Base-by-base conservation (phyloP, 768 basidiomycete species). In the Coprinopsis cinerea region DNA sequence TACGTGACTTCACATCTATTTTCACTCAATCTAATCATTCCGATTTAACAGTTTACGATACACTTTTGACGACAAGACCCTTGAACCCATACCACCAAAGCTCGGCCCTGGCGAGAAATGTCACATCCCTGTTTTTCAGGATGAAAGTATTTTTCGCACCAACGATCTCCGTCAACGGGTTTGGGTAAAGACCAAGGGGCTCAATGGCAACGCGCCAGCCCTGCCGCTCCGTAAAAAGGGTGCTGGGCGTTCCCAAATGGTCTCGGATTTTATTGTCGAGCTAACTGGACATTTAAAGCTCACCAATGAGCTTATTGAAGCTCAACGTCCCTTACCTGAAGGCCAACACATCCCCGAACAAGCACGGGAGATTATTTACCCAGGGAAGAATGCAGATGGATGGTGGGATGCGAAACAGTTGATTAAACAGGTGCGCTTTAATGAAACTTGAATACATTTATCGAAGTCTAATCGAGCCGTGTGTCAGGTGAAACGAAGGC, bases 321-420 rank as follows among this genome's bases (percentile, higher is more conserved):
- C 42, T 61, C 68, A 5, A 48, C 56, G 28, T 56, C 64, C 25
- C 49, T 64, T 44, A n/a, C 54, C 26, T 44, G 25, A 26, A 53
- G 61, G 43, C 25, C 17, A 25, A 26, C 46, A 49, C 58, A 61
- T 23, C 34, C 64, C 67, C n/a, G 18, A 32, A 18, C 23, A 46
- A 49, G 67, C 67, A 14, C 50, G 60, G 2, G 56, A 57, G 36
- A 64, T 67, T 43, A 71, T 68, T 45, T 64, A 59, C 58, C 64
- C 65, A 30, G 59, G 63, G 15, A 49, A 59, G 22, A 61, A 64
- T 41, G 57, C 61, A 27, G 66, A 68, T 61, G 49, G 62, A 28
- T 68, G 62, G 59, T 68, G 64, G 67, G 67, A 69, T 53, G 53
- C 48, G 9, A 50, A 54, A 18, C 66, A 63, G 52, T 55, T 68